Evolutionary conservation across 306 rosid species (phyloP).

Genomic region (Parietaria judaica): DNA sequence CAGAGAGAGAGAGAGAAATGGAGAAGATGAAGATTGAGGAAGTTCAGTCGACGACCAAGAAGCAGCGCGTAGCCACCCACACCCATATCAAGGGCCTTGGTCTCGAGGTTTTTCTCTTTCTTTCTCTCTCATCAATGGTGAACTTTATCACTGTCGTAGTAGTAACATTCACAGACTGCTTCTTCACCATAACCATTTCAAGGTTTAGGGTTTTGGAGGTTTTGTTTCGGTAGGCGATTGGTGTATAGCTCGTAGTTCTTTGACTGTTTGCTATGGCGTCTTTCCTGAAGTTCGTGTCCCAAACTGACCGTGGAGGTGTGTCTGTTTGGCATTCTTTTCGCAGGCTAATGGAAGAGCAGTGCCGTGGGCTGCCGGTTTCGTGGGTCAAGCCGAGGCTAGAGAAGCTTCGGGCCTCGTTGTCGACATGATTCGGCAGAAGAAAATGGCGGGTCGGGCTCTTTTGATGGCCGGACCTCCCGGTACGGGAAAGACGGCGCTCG

Average conservation of each 20-base stretch:
- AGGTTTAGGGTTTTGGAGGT: slow-evolving; percentile 20
- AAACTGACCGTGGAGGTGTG: not conserved
- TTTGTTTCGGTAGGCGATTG: not conserved
- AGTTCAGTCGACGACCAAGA: slow-evolving; percentile 83
- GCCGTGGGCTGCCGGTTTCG: slow-evolving; percentile 84
- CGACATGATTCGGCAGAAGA: slow-evolving; percentile 94
- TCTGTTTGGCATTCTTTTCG: slow-evolving; percentile 4
- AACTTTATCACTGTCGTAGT: not conserved
- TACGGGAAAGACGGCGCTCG: slow-evolving; percentile 92
- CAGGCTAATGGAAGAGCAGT: slow-evolving; percentile 69
- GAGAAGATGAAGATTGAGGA: slow-evolving; percentile 74
- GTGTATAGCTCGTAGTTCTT: not conserved
- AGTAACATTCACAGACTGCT: too few relatives aligned
- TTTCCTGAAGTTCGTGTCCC: too few relatives aligned
- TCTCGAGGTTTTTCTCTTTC: slow-evolving; percentile 52
- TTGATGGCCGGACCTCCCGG: slow-evolving; percentile 97
- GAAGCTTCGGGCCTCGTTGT: slow-evolving; percentile 89
- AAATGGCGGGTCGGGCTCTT: slow-evolving; percentile 97
- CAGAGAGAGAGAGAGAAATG: slow-evolving; percentile 15
- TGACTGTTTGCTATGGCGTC: too few relatives aligned
- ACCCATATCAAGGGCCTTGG: slow-evolving; percentile 88
- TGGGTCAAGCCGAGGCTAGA: slow-evolving; percentile 92
- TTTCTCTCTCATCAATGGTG: not conserved
- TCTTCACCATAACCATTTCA: not conserved
- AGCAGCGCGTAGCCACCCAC: slow-evolving; percentile 56